Percentiles rank a stretch among this genome's conserved stretches.
Conservation (phyloP, 352 stramenopile species). For the Aphanomyces invadans region DNA sequence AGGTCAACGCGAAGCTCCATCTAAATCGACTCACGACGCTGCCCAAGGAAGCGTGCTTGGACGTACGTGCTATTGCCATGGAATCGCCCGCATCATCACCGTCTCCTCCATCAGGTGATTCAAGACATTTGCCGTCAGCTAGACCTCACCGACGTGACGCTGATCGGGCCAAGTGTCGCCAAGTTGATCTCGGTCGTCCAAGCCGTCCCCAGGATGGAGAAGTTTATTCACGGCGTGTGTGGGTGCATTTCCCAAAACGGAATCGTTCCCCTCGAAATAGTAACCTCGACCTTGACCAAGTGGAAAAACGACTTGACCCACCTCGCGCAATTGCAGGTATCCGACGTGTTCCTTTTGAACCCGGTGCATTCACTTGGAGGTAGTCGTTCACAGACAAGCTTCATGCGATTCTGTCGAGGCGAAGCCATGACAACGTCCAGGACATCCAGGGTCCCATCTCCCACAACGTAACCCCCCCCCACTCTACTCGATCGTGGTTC, state of each 20-base stretch:
- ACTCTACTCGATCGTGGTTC: no score
- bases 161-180: slow-evolving; percentile 66
- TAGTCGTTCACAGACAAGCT: not conserved
- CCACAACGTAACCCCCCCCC: not conserved
- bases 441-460: not conserved
- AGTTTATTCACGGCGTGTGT: slow-evolving; percentile 81
- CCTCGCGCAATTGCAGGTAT: slow-evolving; percentile 51
- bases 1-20: slow-evolving; percentile 66
- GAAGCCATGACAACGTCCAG: slow-evolving; percentile 31
- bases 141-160: slow-evolving; percentile 71
- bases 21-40: slow-evolving; percentile 69
- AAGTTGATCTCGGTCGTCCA: slow-evolving; percentile 77
- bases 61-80: slow-evolving; percentile 27
- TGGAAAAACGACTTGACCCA: slow-evolving; percentile 53
- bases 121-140: slow-evolving; percentile 79
- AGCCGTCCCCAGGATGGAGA: slow-evolving; percentile 75
- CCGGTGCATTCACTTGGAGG: not conserved
- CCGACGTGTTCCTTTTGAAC: no score
- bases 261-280: slow-evolving; percentile 55
- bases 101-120: no score
- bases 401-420: not conserved
- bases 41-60: slow-evolving; percentile 63
- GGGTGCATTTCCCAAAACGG: slow-evolving; percentile 42
- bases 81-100: no score
- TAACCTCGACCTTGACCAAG: slow-evolving; percentile 60